Evolutionary conservation across 495 filamentous ascomycete species (phyloP).

Genomic region (Eremomyces bilateralis): DNA sequence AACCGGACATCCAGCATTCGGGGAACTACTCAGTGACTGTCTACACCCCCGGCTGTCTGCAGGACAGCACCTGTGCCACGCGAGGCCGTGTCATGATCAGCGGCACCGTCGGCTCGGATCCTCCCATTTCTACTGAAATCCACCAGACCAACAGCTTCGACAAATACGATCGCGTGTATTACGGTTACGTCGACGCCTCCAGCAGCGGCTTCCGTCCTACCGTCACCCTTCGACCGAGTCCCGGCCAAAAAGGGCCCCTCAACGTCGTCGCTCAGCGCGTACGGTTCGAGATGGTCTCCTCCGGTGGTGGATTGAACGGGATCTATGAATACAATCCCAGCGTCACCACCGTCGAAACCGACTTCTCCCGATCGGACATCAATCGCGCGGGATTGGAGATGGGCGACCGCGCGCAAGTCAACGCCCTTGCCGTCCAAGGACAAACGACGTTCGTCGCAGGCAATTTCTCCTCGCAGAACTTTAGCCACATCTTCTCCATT

Average conservation of each 20-base stretch:
- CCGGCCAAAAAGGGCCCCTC: conserved; percentile 39
- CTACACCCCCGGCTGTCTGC: conserved; percentile 74
- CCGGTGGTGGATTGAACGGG: conserved; percentile 60
- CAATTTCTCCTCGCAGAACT: conserved; percentile 49
- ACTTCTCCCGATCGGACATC: conserved; percentile 50
- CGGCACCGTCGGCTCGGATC: conserved; percentile 33
- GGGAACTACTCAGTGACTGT: conserved; percentile 77
- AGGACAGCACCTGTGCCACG: conserved; percentile 51
- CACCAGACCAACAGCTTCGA: conserved; percentile 85
- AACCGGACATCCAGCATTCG: conserved; percentile 67
- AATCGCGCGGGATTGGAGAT: conserved; percentile 52
- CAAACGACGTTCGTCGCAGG: conserved; percentile 56
- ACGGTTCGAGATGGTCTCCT: conserved; percentile 47
- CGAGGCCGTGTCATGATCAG: conserved; percentile 68
- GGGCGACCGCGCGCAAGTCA: conserved; percentile 38
- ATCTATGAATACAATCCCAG: conserved; percentile 75
- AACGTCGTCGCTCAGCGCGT: conserved; percentile 73
- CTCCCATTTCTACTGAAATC: conserved; percentile 27
- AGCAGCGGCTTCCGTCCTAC: conserved; percentile 54
- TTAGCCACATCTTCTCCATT: conserved; percentile 57
- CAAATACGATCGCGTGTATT: conserved; percentile 84
- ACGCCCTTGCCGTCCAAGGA: conserved; percentile 33
- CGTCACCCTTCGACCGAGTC: conserved; percentile 52
- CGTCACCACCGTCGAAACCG: conserved; percentile 31
- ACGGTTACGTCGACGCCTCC: conserved; percentile 58